Conservation (phyloP, 257 asterid species). For the Echium plantagineum region DNA sequence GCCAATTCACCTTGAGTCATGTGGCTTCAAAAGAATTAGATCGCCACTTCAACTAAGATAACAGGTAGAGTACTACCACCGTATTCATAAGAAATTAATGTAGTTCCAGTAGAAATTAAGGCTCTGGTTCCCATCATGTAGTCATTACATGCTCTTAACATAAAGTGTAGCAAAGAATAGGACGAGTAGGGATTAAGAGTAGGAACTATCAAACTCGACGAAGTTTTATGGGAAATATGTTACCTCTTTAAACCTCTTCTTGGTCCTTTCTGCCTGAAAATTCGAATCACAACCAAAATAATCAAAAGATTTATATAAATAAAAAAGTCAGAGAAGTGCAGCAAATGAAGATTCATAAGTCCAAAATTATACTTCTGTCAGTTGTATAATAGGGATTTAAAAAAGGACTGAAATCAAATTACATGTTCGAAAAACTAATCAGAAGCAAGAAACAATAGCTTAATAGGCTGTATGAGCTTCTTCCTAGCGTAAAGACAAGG, state of each 20-base stretch:
- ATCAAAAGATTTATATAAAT: background rate
- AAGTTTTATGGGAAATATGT: background rate
- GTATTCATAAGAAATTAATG: too few species aligned
- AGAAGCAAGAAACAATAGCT: background rate
- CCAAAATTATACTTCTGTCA: background rate
- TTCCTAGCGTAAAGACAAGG: too few species aligned
- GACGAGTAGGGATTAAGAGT: background rate
- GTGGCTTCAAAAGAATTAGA: background rate
- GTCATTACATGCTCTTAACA: too few species aligned
- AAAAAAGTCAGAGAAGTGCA: background rate
- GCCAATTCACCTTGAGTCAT: too few species aligned
- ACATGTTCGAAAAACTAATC: background rate
- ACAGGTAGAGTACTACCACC: too few species aligned
- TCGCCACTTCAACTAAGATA: too few species aligned
- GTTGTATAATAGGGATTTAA: background rate
- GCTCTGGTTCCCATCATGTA: background rate
- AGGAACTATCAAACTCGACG: background rate
- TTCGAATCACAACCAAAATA: conserved; percentile 12
- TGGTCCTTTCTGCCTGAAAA: conserved; percentile 60
- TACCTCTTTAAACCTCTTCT: conserved; percentile 69
- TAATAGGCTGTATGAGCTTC: too few species aligned
- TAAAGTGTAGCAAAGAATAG: background rate
- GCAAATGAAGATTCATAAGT: background rate
- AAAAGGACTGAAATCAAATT: background rate
- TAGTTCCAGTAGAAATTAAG: background rate